Conservation (phyloP, 179 eudicot species). For the Camellia oleifera region DNA sequence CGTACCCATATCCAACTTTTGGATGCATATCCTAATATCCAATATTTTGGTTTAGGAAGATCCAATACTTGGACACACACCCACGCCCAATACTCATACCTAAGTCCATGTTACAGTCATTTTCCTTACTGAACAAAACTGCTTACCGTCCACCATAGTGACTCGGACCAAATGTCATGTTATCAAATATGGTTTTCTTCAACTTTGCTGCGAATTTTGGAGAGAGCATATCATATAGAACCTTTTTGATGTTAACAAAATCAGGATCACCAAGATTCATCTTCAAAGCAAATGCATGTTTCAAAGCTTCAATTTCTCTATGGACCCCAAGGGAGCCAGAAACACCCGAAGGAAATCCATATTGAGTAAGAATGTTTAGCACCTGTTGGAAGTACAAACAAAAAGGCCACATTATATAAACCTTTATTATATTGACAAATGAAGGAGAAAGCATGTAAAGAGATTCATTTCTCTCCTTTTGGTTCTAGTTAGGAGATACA, state of each 20-base stretch:
- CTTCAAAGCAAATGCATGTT: slow-evolving; percentile 36
- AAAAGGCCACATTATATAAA: background rate
- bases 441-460: background rate
- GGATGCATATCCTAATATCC: too few species aligned
- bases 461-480: background rate
- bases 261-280: slow-evolving; percentile 45
- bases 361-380: slow-evolving; percentile 40
- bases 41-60: too few species aligned
- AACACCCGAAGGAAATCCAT: slow-evolving; percentile 19
- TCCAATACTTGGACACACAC: too few species aligned
- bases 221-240: slow-evolving; percentile 34
- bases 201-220: slow-evolving; percentile 28
- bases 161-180: slow-evolving; percentile 30
- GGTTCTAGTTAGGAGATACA: background rate
- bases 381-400: slow-evolving; percentile 22
- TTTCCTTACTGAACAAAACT: background rate
- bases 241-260: slow-evolving; percentile 24
- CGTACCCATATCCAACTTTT: too few species aligned
- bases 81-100: too few species aligned
- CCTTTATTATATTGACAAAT: background rate
- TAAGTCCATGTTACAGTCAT: background rate
- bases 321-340: slow-evolving; percentile 28
- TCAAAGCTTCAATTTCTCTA: slow-evolving; percentile 39
- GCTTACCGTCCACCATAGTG: slow-evolving; percentile 37
- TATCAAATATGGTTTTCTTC: slow-evolving; percentile 32